Conservation (phyloP, 495 filamentous ascomycete genomes). For the Baudoinia panamericana region DNA sequence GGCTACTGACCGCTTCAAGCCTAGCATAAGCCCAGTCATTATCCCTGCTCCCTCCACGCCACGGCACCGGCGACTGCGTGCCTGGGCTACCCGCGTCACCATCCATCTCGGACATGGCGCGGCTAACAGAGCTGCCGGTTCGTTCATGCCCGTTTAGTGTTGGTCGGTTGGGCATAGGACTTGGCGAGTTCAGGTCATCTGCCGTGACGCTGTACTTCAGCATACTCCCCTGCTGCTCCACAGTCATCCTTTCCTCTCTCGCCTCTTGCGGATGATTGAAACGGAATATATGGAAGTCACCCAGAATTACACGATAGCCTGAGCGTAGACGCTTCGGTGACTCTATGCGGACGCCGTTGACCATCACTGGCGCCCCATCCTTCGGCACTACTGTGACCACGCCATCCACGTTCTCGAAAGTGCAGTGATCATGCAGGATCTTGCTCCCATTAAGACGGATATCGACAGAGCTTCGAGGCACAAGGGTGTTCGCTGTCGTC, state of each 20-base stretch:
- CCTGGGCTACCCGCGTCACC: constrained; percentile 51
- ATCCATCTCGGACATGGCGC: constrained; percentile 48
- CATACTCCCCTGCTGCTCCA: constrained; percentile 38
- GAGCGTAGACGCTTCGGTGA: constrained; percentile 74
- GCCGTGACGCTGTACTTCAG: constrained; percentile 79
- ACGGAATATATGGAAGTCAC: constrained; percentile 97
- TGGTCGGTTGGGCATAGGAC: constrained; percentile 37
- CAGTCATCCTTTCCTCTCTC: constrained; percentile 63
- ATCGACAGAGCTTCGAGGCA: constrained; percentile 38
- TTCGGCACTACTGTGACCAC: constrained; percentile 78
- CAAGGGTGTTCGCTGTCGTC: not conserved
- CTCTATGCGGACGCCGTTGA: constrained; percentile 80
- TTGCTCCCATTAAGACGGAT: constrained; percentile 89
- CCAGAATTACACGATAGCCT: constrained; percentile 87
- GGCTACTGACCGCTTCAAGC: constrained; percentile 77
- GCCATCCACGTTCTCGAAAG: constrained; percentile 83
- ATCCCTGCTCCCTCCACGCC: constrained; percentile 48
- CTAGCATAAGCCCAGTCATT: constrained; percentile 94
- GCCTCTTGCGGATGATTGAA: constrained; percentile 98
- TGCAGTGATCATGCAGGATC: constrained; percentile 84
- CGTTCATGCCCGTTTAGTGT: constrained; percentile 55
- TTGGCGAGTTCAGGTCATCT: constrained; percentile 62
- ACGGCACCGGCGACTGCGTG: constrained; percentile 59
- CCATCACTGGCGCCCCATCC: constrained; percentile 90
- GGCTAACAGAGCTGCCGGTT: constrained; percentile 44